Evolutionary conservation across 345 rosid species (phyloP).

Genomic region (Dovyalis caffra): DNA sequence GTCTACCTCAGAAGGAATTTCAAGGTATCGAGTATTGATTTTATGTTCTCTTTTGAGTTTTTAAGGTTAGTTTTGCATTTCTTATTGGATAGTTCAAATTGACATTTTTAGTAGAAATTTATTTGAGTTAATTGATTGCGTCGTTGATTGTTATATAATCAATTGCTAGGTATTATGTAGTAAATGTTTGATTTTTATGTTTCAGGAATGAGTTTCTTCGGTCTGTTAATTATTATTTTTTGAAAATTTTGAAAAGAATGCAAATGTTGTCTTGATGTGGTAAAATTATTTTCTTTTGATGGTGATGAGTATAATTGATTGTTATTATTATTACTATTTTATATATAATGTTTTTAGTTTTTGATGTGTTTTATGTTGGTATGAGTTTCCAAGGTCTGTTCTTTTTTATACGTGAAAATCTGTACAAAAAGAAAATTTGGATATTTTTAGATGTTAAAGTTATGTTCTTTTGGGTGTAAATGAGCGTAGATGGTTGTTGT

Average conservation of each 20-base stretch:
- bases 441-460: background rate
- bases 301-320: background rate
- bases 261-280: background rate
- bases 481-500: conserved; percentile 5
- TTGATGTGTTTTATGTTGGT: background rate
- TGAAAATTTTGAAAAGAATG: background rate
- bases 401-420: too few species aligned
- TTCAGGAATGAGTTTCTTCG: background rate
- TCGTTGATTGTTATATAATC: background rate
- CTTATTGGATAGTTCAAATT: background rate
- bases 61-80: background rate
- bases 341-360: background rate
- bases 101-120: background rate
- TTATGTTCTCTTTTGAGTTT: background rate
- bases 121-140: background rate
- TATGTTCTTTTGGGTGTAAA: background rate
- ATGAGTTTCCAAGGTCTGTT: background rate
- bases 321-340: background rate
- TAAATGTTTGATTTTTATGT: background rate
- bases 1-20: conserved; percentile 40
- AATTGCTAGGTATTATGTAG: background rate
- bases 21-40: conserved; percentile 36
- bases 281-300: background rate
- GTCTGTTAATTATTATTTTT: too few species aligned
- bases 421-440: background rate